Evolutionary conservation across 1,284 basidiomycete genomes (phyloP), one percentile per base, ranked within the genome.

Genomic region (Ganoderma resinaceum): DNA sequence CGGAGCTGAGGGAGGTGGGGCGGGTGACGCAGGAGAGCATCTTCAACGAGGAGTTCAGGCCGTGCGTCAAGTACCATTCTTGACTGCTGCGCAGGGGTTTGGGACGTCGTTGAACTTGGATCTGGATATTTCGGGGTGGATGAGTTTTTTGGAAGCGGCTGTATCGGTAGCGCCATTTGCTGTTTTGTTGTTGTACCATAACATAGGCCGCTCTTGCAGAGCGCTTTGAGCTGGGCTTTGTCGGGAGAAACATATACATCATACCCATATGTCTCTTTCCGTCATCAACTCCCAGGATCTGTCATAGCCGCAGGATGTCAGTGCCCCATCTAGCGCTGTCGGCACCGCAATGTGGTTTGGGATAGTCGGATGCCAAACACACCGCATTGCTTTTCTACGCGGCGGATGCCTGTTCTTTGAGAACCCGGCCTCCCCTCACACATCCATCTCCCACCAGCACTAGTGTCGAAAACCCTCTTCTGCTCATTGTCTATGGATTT

Each of bases 1-100:
- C 71, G 43, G 71, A 72, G 60, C 55, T 72, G 59, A 9, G 62
- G 58, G 67, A 69, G 67, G 71, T 70, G 29, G 71, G 71, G 43
- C 11, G 64, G 52, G 71, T 46, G 67, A 72, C 71, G 67, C 71
- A 72, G 69, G 71, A 72, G 67, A 72, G 69, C 63, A 72, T 72
- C 64, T 70, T 69, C 49, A 60, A 40, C 63, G 71, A 72, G 64
- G 69, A 72, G 31, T 72, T 69, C 40, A 49, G 66, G 66, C 71
- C 71, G 43, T 62, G 62, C 40, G 69, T 72, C 61, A 67, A 63
- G 68, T 72, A 72, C 40, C 65, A 63, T 35, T 43, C 68, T 52
- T 68, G 65, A 70, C n/a, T n/a, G 26, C 11, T 14, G 8, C 23
- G 42, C 6, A 5, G 33, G 18, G 35, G 23, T 49, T 49, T 37